phyloP scores from a whole-genome alignment of 139 green algal genomes.

The Chlorella sp. region DNA sequence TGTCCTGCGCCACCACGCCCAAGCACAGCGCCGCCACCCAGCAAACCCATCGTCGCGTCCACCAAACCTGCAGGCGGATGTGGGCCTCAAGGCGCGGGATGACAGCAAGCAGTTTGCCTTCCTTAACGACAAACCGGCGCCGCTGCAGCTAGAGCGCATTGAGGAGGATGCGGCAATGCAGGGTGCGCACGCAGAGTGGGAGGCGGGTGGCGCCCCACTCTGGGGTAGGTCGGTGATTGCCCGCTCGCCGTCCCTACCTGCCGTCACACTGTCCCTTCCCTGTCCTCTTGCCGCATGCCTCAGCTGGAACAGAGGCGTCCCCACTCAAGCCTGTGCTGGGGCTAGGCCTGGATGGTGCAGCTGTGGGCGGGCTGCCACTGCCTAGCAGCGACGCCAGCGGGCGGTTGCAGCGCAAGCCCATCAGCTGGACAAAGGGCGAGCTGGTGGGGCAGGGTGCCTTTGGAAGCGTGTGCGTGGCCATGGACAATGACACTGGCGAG shows the following conservation, averaged over 20 bases:
- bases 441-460: constrained; percentile 94
- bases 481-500: constrained; percentile 93
- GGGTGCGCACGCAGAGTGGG: background rate
- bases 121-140: constrained; percentile 15
- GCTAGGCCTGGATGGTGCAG: background rate
- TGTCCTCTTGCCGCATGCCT: no score
- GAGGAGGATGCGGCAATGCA: constrained; percentile 39
- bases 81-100: constrained; percentile 21
- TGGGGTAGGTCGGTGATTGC: no score
- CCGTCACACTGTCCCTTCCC: no score
- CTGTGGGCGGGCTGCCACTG: background rate
- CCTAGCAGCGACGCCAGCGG: background rate
- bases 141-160: constrained; percentile 40
- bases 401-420: constrained; percentile 43
- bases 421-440: constrained; percentile 87
- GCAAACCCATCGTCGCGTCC: background rate
- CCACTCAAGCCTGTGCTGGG: background rate
- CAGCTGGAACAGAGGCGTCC: constrained; percentile 1
- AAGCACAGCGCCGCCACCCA: background rate
- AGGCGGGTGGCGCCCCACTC: background rate
- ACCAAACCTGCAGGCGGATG: constrained; percentile 28
- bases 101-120: constrained; percentile 19
- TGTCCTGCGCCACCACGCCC: no score
- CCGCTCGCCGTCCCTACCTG: no score
- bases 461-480: constrained; percentile 89